Evolutionary conservation across 352 stramenopile species (phyloP).

Genomic region (Globisporangium paroecandrum): DNA sequence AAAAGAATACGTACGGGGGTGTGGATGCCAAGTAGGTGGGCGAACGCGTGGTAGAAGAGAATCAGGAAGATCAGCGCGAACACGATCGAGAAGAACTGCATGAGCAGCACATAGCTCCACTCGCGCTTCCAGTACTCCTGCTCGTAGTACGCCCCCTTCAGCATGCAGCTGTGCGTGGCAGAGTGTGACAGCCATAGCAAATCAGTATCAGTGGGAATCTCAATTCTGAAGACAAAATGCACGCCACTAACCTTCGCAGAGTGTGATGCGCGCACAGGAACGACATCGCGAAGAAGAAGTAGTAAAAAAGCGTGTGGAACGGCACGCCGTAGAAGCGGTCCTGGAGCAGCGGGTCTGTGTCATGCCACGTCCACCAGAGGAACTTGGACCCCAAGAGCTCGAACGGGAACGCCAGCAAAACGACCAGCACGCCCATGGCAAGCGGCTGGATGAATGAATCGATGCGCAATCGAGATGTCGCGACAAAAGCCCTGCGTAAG

Average conservation of each 20-base stretch:
- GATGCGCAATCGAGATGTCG: conserved; percentile 61
- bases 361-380: conserved; percentile 85
- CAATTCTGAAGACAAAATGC: background rate
- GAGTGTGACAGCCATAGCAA: background rate
- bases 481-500: conserved; percentile 58
- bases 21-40: conserved; percentile 53
- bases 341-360: conserved; percentile 65
- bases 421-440: conserved; percentile 52
- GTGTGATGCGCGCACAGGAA: conserved; percentile 52
- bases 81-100: conserved; percentile 45
- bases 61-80: conserved; percentile 58
- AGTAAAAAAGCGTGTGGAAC: conserved; percentile 60
- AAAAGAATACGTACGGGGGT: conserved; percentile 25
- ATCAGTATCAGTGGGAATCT: background rate
- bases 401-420: conserved; percentile 62
- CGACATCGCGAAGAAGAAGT: conserved; percentile 59
- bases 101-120: conserved; percentile 58
- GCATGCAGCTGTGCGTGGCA: conserved; percentile 31
- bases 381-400: conserved; percentile 79
- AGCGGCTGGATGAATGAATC: conserved; percentile 72
- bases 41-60: conserved; percentile 61
- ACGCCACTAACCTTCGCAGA: conserved; percentile 40
- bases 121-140: conserved; percentile 57
- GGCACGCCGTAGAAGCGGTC: conserved; percentile 65
- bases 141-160: conserved; percentile 62